phyloP scores from a whole-genome alignment of 345 rosid species.

The Melastoma malabathricum region DNA sequence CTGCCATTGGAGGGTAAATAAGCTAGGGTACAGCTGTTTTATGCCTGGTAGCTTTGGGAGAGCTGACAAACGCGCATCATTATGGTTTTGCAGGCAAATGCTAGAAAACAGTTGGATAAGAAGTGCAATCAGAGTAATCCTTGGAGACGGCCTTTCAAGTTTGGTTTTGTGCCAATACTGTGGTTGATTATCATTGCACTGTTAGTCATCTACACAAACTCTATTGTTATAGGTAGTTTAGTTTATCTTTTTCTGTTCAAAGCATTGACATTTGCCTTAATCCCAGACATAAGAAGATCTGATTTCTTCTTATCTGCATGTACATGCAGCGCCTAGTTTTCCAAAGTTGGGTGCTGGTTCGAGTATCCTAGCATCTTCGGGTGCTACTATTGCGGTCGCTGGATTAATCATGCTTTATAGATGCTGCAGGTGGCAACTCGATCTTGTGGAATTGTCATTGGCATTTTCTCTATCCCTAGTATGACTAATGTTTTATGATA shows the following conservation, averaged over 20 bases:
- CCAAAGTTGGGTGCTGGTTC: conserved; percentile 63
- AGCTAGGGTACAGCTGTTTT: not conserved
- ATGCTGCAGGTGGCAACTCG: conserved; percentile 66
- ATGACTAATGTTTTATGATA: not conserved
- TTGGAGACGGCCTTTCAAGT: conserved; percentile 58
- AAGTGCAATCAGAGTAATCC: conserved; percentile 48
- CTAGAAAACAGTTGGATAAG: conserved; percentile 72
- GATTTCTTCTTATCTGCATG: too few species aligned
- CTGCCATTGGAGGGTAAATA: not conserved
- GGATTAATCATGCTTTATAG: conserved; percentile 77
- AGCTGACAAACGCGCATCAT: not conserved
- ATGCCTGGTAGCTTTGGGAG: not conserved
- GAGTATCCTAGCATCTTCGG: conserved; percentile 81
- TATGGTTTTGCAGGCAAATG: conserved; percentile 58
- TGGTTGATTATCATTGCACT: conserved; percentile 59
- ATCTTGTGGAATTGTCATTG: too few species aligned
- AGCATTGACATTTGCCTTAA: conserved; percentile 2
- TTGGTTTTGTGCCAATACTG: conserved; percentile 84
- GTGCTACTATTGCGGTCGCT: conserved; percentile 54
- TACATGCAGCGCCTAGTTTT: conserved; percentile 56
- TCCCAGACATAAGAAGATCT: too few species aligned
- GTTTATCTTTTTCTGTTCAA: not conserved
- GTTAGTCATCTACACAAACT: conserved; percentile 47
- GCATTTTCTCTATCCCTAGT: too few species aligned
- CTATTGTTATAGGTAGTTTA: conserved; percentile 56